A percentile compares a stretch with the other conserved stretches of the same genome.
phyloP scores from a whole-genome alignment of 768 basidiomycete species.

The Phylloporus sp. region DNA sequence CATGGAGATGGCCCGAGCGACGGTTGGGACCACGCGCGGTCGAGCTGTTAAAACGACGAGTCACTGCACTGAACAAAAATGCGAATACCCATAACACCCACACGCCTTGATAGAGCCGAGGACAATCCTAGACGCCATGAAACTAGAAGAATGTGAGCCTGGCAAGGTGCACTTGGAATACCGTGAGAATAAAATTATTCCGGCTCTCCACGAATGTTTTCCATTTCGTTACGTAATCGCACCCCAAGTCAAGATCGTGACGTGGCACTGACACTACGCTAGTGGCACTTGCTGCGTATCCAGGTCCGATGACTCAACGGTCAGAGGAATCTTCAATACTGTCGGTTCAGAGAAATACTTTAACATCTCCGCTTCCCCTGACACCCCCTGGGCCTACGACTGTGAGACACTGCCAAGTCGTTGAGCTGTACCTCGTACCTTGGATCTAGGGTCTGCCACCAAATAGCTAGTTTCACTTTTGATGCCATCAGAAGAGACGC shows the following conservation, averaged over 20 bases:
- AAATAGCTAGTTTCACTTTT: neutral
- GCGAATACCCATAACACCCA: conserved; percentile 23
- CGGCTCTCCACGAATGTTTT: conserved; percentile 25
- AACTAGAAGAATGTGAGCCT: conserved; percentile 1
- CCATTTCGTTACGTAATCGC: conserved; percentile 18
- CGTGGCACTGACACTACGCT: neutral
- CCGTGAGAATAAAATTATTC: conserved; percentile 32
- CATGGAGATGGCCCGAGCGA: conserved; percentile 46
- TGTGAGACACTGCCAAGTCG: neutral
- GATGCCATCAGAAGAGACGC: neutral
- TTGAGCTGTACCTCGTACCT: neutral
- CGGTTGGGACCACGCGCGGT: conserved; percentile 48
- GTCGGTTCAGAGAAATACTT: neutral
- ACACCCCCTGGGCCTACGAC: neutral
- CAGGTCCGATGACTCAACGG: no score
- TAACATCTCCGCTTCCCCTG: neutral
- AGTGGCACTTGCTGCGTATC: neutral
- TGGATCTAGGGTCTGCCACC: neutral
- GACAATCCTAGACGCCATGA: conserved; percentile 72
- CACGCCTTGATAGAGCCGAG: conserved; percentile 60
- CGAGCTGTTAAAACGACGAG: conserved; percentile 39
- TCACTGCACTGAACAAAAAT: neutral
- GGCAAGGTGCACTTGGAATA: conserved; percentile 7
- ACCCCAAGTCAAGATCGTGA: neutral
- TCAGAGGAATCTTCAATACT: no score